Evolutionary conservation across 345 rosid genomes (phyloP), one percentile per base, ranked within the genome.

Genomic region (Cardamine occulta): DNA sequence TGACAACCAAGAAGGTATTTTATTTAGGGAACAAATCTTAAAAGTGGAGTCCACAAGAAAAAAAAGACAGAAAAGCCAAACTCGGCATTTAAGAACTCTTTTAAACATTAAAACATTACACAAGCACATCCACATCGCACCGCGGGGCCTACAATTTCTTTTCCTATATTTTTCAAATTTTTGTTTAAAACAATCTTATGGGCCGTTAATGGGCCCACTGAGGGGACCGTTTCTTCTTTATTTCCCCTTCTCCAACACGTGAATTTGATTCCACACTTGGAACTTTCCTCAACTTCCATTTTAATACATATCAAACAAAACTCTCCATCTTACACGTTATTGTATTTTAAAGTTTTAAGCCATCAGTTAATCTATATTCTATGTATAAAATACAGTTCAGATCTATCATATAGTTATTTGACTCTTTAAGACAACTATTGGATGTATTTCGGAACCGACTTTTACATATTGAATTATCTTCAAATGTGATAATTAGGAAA

Each of bases 211-310:
- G 75, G 76, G 76, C 72, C 80, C 80, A 55, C 76, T 17, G 1
- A 9, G 70, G 74, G 80, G 80, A 76, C 75, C 75, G 70, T 44
- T 62, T 62, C 32, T 76, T 5, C 35, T 75, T 66, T 74, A 66
- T 59, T 75, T 54, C 26, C 63, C 19, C 49, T 69, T 53, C 65
- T n/a, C 48, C 70, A 70, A 70, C 80, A 77, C 80, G 76, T 70
- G 76, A 70, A 77, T 57, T 70, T 63, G 72, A 71, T 63, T 77
- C 76, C 76, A 63, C 76, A 35, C 80, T 77, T 70, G 80, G 80
- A 76, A 76, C 80, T 76, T 68, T 76, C 80, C 64, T 62, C 57
- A 47, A 53, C 64, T 68, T 52, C 59, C 42, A 18, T 70, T 63
- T n/a, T n/a, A n/a, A n/a, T 55, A 2, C 39, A 37, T 75, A 57